Base-by-base conservation (phyloP, 176 grass and related monocot genomes). In the Chloris gayana region DNA sequence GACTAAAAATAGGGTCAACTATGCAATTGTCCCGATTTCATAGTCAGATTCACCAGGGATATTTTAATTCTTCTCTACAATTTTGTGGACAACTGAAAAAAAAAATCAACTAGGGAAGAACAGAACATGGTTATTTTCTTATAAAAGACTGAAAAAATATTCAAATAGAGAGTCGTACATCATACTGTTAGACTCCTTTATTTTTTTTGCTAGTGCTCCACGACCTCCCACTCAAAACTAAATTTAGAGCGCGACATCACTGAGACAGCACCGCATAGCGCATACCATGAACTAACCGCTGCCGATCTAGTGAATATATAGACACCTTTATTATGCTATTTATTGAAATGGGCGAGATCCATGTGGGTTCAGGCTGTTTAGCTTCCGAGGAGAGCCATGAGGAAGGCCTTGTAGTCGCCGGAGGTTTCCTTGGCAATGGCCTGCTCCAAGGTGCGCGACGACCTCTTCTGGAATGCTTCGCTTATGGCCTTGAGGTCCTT, bases 401-500 rank as follows among this genome's bases (percentile, higher is more conserved):
- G 86, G 46, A 98, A 94, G 69, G 37, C 83, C 80, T 88, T 89
- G 77, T 92, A 94, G 67, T 98, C 85, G 12, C 90, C 85, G 4
- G 85, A 92, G 56, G 83, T 92, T 33, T 89, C 84, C 37, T 85
- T 91, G 59, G 33, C 73, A 31, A 98, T 71, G 41, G 85, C 83
- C 34, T 92, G 64, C 72, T 94, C 88, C 64, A 98, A 69, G 58
- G 89, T 42, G 41, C 61, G 61, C 34, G 85, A 91, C 0, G 83
- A 54, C 82, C 85, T 91, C 50, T 58, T 78, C 21, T 87, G 56
- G 79, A 98, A 98, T 69, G 62, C 65, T 50, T 83, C 87, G 67
- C 86, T 81, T 46, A 98, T 94, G 41, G 24, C 77, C 85, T 82
- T 84, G 17, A 98, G 76, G 78, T 94, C 88, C 74, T 92, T 94